Conservation (phyloP, 2,329 filamentous ascomycete species). For the Clarireedia sp. region DNA sequence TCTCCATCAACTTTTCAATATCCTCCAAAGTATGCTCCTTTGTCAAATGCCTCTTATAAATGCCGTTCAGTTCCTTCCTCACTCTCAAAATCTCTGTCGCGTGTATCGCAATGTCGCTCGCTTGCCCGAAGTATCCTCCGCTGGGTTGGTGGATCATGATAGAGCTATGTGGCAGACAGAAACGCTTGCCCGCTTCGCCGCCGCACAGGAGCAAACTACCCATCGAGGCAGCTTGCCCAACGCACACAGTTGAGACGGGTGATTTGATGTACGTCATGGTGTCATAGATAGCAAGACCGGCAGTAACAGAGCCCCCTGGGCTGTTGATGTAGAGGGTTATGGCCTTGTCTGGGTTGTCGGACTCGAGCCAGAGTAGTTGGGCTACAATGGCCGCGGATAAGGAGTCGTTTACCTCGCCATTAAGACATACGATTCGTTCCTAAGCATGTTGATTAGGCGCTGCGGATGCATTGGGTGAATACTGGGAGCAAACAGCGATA, state of each 20-base stretch:
- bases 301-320: conserved; percentile 85
- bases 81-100: conserved; percentile 92
- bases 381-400: conserved; percentile 91
- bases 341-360: conserved; percentile 86
- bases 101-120: conserved; percentile 87
- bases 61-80: conserved; percentile 77
- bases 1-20: conserved; percentile 92
- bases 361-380: conserved; percentile 95
- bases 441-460: conserved; percentile 28
- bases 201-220: conserved; percentile 81
- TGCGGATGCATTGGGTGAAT: too few species aligned
- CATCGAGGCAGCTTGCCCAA: conserved; percentile 94
- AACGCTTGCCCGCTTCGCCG: conserved; percentile 76
- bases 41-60: conserved; percentile 82
- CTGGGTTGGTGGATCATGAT: conserved; percentile 98
- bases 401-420: conserved; percentile 82
- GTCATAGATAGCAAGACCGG: conserved; percentile 88
- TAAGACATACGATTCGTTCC: conserved; percentile 92
- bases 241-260: conserved; percentile 88
- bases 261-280: conserved; percentile 96
- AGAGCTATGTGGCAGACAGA: conserved; percentile 82
- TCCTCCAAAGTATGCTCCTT: conserved; percentile 72
- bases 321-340: conserved; percentile 99
- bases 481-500: too few species aligned
- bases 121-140: conserved; percentile 59